Evolutionary conservation across 805 yeast species (phyloP), one percentile per base, ranked within the genome.

Genomic region (Peterozyma xylosa): DNA sequence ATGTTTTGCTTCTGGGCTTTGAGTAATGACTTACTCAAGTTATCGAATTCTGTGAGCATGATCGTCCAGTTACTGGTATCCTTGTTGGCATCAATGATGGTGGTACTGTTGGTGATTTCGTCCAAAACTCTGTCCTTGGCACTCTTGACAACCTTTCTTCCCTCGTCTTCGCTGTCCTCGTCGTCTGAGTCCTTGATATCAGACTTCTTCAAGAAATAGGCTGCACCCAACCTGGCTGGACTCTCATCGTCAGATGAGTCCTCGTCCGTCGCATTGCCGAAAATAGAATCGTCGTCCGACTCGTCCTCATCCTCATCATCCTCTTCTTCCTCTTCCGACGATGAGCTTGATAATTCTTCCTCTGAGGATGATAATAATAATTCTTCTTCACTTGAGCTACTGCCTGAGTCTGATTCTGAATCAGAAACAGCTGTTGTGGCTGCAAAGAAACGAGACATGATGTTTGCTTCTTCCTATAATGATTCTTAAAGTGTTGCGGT

Each of bases 121-220:
- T 89, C 97, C 54, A 89, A 63, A 48, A 89, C 73, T 70, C 91
- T 93, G 52, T 90, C 98, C 67, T 84, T 87, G 43, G 97, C 96
- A 46, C 93, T 81, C 68, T 87, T 90, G 53, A 91, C 96, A 36
- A 89, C 88, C 53, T 82, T 85, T 61, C 80, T 83, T 57, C 82
- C 86, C 46, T 83, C 91, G 47, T 76, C 84, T 46, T 78, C 86
- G 43, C 62, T 59, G 45, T 73, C 78, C 30, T 61, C 67, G 10
- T 59, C 58, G 41, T 63, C 69, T 33, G 57, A 57, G 50, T 70
- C 78, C 53, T 74, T 74, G 47, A 69, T 55, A 53, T 70, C 71
- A 44, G 67, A 63, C 48, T 67, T 71, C 60, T 76, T 76, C 53
- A 77, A 66, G 59, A 77, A 76, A 56, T 76, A 77, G 3, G 77